These are phyloP conservation scores for Bryoglossum gracile DNA, from an alignment of 495 filamentous ascomycete species.

Conservation along the genomic window DNA sequence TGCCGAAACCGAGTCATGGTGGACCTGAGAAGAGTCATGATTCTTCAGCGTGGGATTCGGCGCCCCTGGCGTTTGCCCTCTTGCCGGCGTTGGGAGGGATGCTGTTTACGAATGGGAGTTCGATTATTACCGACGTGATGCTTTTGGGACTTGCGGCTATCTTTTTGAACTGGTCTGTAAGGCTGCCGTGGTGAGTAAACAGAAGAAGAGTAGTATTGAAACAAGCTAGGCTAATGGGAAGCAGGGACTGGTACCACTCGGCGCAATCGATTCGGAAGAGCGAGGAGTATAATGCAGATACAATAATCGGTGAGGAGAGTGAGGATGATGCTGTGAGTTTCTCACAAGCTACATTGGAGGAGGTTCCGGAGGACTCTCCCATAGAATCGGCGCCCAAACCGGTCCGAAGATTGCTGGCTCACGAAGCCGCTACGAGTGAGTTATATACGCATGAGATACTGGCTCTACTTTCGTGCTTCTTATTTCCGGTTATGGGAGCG, in stretches of 20 bases:
- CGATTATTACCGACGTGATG: constrained; percentile 76
- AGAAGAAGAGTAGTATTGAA: not conserved
- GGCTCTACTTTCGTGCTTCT: constrained; percentile 71
- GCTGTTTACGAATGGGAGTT: constrained; percentile 75
- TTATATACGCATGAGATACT: constrained; percentile 66
- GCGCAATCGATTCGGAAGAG: constrained; percentile 55
- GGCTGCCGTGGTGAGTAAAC: constrained; percentile 68
- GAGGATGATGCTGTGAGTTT: constrained; percentile 30
- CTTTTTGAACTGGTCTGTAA: constrained; percentile 91
- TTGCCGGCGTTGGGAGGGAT: constrained; percentile 79
- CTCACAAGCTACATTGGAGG: constrained; percentile 27
- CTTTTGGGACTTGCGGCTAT: constrained; percentile 70
- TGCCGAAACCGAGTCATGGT: constrained; percentile 44
- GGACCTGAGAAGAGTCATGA: constrained; percentile 30
- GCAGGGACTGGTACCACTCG: constrained; percentile 86
- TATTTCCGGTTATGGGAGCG: constrained; percentile 68
- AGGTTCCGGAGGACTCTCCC: constrained; percentile 34
- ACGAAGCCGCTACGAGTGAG: constrained; percentile 46
- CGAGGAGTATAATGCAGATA: constrained; percentile 40
- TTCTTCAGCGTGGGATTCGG: constrained; percentile 62
- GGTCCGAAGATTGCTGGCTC: constrained; percentile 13
- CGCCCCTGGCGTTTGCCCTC: constrained; percentile 74
- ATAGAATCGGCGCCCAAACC: constrained; percentile 9
- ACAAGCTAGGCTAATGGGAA: constrained; percentile 23
- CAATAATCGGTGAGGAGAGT: constrained; percentile 40